Evolutionary conservation across 768 basidiomycete species (phyloP).

Genomic region (Hirschioporus abietinus): DNA sequence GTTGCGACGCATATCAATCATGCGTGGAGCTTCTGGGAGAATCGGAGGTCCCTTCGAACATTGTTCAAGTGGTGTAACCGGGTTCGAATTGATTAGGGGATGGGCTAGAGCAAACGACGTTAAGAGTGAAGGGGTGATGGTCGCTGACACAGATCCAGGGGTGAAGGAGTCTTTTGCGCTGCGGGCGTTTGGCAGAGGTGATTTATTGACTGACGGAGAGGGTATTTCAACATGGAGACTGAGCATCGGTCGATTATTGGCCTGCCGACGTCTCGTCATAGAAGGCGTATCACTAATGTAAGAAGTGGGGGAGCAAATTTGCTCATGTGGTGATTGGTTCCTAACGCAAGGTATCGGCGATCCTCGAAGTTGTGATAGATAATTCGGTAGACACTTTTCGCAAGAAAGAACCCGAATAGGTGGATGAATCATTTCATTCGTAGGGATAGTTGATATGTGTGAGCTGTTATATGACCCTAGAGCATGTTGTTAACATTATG

Average conservation of each 20-base stretch:
- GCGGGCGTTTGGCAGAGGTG: neutral
- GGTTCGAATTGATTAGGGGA: neutral
- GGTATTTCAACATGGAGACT: slow-evolving; percentile 4
- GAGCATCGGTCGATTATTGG: slow-evolving; percentile 1
- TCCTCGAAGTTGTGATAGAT: neutral
- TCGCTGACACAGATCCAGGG: neutral
- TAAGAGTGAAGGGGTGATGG: neutral
- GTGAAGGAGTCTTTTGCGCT: neutral
- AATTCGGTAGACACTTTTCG: neutral
- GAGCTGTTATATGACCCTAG: neutral
- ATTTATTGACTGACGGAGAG: neutral
- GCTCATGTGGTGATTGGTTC: neutral
- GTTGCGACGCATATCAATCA: slow-evolving; percentile 1
- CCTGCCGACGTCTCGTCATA: slow-evolving; percentile 2
- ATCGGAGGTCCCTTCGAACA: neutral
- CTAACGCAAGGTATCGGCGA: neutral
- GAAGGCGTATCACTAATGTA: neutral
- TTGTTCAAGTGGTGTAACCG: neutral
- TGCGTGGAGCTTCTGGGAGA: neutral
- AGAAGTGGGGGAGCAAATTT: neutral
- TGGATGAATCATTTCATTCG: neutral
- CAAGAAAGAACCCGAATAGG: neutral
- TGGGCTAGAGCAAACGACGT: neutral
- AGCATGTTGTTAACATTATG: neutral
- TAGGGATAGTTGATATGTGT: neutral